Evolutionary conservation across 2,329 filamentous ascomycete species (phyloP).

Genomic region (Stachybotrys echinatus): DNA sequence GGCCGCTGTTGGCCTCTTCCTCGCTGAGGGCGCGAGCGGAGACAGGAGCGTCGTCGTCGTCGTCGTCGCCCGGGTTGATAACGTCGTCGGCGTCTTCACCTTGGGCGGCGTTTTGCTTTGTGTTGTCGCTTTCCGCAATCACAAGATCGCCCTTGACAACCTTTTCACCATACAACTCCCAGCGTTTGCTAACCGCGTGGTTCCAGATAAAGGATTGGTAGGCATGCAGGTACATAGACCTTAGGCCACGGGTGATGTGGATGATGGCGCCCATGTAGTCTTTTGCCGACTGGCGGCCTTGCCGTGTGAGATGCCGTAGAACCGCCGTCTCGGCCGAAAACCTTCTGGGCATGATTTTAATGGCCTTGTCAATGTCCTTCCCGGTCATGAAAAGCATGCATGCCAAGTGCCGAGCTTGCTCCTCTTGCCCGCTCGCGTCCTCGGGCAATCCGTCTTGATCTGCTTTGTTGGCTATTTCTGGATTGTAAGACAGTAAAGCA

Average conservation of each 20-base stretch:
- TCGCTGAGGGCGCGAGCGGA: conserved; percentile 67
- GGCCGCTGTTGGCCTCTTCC: conserved; percentile 71
- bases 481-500: conserved; percentile 68
- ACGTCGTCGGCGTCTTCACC: conserved; percentile 52
- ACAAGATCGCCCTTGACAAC: conserved; percentile 86
- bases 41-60: conserved; percentile 38
- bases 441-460: conserved; percentile 28
- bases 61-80: conserved; percentile 31
- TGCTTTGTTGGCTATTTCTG: conserved; percentile 47
- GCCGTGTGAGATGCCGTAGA: conserved; percentile 66
- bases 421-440: conserved; percentile 62
- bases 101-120: conserved; percentile 43
- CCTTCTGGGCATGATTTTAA: conserved; percentile 67
- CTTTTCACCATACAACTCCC: conserved; percentile 64
- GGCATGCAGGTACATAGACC: conserved; percentile 93
- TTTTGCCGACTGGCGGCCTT: conserved; percentile 38
- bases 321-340: conserved; percentile 77
- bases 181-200: conserved; percentile 72
- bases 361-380: conserved; percentile 52
- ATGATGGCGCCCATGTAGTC: conserved; percentile 81
- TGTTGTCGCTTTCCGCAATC: conserved; percentile 38
- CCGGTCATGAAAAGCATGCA: conserved; percentile 68
- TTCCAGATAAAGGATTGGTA: conserved; percentile 98
- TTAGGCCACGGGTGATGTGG: conserved; percentile 73
- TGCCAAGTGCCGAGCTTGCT: conserved; percentile 71